Conservation (phyloP, 2,329 filamentous ascomycete species). For the Alternaria alternata region DNA sequence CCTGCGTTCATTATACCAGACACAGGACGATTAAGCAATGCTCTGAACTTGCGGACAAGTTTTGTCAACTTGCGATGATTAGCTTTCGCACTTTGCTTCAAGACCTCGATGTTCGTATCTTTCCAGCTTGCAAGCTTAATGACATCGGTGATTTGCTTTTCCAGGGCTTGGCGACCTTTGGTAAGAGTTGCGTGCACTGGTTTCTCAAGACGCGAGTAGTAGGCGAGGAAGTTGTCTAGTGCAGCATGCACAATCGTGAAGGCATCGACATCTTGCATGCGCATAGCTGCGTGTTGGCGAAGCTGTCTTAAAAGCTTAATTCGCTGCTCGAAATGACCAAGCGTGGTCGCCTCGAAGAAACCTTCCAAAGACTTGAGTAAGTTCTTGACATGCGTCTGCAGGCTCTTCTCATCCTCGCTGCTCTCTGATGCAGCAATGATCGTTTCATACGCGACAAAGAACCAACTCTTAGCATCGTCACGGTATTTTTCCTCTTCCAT, state of each 20-base stretch:
- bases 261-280: conserved; percentile 61
- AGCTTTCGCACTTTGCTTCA: conserved; percentile 86
- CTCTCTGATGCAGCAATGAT: conserved; percentile 78
- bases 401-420: conserved; percentile 65
- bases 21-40: conserved; percentile 78
- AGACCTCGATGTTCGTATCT: conserved; percentile 90
- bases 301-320: conserved; percentile 72
- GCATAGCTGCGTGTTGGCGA: conserved; percentile 69
- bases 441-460: conserved; percentile 94
- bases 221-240: conserved; percentile 77
- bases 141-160: conserved; percentile 93
- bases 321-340: conserved; percentile 81
- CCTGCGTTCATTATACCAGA: conserved; percentile 60
- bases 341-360: conserved; percentile 80
- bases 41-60: conserved; percentile 87
- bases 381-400: conserved; percentile 70
- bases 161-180: conserved; percentile 75
- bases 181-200: conserved; percentile 70
- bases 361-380: conserved; percentile 78
- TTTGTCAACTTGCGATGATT: conserved; percentile 94
- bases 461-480: conserved; percentile 87
- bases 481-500: conserved; percentile 79
- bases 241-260: conserved; percentile 68
- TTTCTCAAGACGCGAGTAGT: conserved; percentile 75
- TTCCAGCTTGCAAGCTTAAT: conserved; percentile 96